Conservation (phyloP, 23 red algal genomes). For the Gracilariopsis chorda region DNA sequence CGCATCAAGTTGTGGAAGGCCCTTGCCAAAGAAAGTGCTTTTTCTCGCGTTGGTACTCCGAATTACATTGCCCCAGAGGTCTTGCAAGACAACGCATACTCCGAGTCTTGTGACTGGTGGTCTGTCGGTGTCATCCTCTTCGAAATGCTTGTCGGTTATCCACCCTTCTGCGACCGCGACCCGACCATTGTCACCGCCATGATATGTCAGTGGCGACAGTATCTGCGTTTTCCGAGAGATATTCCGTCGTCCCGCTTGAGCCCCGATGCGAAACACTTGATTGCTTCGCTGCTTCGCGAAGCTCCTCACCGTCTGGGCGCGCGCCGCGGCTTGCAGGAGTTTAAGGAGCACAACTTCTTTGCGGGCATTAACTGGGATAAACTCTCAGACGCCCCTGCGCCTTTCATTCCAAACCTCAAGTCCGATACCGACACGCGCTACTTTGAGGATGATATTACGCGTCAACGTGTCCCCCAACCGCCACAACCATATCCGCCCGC, state of each 20-base stretch:
- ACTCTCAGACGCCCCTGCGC: slow-evolving; percentile 47
- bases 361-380: slow-evolving; percentile 86
- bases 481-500: neutral
- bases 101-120: slow-evolving; percentile 98
- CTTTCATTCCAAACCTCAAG: slow-evolving; percentile 87
- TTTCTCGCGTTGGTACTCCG: slow-evolving; percentile 92
- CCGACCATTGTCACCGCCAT: slow-evolving; percentile 57
- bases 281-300: slow-evolving; percentile 71
- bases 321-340: slow-evolving; percentile 74
- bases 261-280: slow-evolving; percentile 72
- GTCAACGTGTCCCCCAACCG: neutral
- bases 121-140: slow-evolving; percentile 89
- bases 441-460: slow-evolving; percentile 80
- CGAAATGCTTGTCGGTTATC: slow-evolving; percentile 96
- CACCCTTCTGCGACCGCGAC: slow-evolving; percentile 82
- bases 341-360: slow-evolving; percentile 92
- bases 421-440: slow-evolving; percentile 87
- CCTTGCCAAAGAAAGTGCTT: slow-evolving; percentile 60
- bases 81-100: slow-evolving; percentile 77
- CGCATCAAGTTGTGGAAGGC: slow-evolving; percentile 73
- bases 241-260: slow-evolving; percentile 58
- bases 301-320: slow-evolving; percentile 72
- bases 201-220: slow-evolving; percentile 78
- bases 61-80: slow-evolving; percentile 98
- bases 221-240: slow-evolving; percentile 74